Base-by-base conservation (phyloP, 768 basidiomycete genomes). In the Tylopilus vinaceipallidus region DNA sequence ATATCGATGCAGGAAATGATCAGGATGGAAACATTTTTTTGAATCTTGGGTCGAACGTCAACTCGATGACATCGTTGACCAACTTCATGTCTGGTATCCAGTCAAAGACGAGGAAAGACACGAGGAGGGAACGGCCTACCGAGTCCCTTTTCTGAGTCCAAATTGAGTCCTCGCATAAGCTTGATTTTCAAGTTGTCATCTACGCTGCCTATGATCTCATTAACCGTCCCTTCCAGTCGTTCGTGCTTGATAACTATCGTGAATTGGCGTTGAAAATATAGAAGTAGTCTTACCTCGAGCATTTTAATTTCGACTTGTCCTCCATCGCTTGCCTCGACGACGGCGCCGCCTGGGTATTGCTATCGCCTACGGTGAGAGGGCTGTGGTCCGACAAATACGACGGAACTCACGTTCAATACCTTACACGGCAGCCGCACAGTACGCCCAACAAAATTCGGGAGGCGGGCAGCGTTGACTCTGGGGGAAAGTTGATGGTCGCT, bases 191-290 rank as follows among this genome's bases (percentile, higher is more conserved):
- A 73, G 22, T 80, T 71, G 51, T 81, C 73, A 20, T 73, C 48
- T 19, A 82, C 87, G 6, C 63, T 75, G 6, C 87, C 88, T 24
- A 91, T 75, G 45, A 91, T 70, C 63, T 91, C 89, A 39, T 86
- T 70, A 53, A 70, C 88, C 3, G 77, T 69, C 44, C 80, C 81
- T 2, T 68, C 67, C 44, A 84, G 68, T 39, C 73, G 66, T 22
- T 73, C 62, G 49, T 72, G 74, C 76, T 80, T 45, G 34, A 33
- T 26, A 24, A 38, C 38, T 29, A 8, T 20, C 7, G 13, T 54
- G 29, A 51, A 42, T 26, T 17, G 43, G 43, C 16, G n/a, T 9
- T 38, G 32, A 20, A 29, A 17, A 27, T n/a, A 37, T 19, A 32
- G 20, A 27, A 33, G 52, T 20, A 24, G 47, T 70, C 58, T n/a